Conservation (phyloP, 345 rosid genomes). For the Lepidium africanum region DNA sequence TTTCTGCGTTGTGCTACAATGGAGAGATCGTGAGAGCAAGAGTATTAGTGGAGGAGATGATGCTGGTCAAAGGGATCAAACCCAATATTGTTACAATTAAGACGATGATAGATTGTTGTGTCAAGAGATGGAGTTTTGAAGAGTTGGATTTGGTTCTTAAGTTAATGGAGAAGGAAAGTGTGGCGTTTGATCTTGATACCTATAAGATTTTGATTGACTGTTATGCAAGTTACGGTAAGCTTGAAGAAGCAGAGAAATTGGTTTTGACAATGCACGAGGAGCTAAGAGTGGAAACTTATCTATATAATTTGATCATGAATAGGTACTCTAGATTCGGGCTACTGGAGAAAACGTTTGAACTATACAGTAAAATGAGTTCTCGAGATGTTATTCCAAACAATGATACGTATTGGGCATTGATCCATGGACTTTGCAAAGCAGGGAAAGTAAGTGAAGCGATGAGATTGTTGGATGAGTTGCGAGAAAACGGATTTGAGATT, state of each 20-base stretch:
- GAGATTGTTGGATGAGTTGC: constrained; percentile 29
- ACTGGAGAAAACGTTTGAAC: constrained; percentile 24
- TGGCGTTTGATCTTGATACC: constrained; percentile 23
- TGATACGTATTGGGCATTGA: constrained; percentile 40
- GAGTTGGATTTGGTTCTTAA: constrained; percentile 38
- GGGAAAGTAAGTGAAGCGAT: constrained; percentile 34
- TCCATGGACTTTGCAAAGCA: constrained; percentile 34
- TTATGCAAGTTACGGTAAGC: constrained; percentile 36
- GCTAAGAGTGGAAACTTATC: constrained; percentile 33
- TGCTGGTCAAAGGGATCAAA: constrained; percentile 27
- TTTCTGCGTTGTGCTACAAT: constrained; percentile 34
- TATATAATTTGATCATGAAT: constrained; percentile 38
- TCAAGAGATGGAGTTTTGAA: constrained; percentile 45
- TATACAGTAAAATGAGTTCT: constrained; percentile 33
- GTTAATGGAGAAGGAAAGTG: constrained; percentile 40
- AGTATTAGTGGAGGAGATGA: constrained; percentile 35
- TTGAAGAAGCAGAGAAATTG: constrained; percentile 42
- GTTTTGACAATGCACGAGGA: constrained; percentile 39
- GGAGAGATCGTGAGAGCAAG: constrained; percentile 45
- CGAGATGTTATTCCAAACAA: constrained; percentile 30
- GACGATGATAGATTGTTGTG: constrained; percentile 39
- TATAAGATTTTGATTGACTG: constrained; percentile 42
- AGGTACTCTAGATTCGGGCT: constrained; percentile 30
- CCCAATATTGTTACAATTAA: constrained; percentile 42
- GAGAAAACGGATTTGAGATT: constrained; percentile 32